Percentiles rank a stretch among this genome's conserved stretches.
These are phyloP conservation scores for Kodamaea suecica DNA, from an alignment of 1,139 yeast genomes.

Conservation along the genomic window DNA sequence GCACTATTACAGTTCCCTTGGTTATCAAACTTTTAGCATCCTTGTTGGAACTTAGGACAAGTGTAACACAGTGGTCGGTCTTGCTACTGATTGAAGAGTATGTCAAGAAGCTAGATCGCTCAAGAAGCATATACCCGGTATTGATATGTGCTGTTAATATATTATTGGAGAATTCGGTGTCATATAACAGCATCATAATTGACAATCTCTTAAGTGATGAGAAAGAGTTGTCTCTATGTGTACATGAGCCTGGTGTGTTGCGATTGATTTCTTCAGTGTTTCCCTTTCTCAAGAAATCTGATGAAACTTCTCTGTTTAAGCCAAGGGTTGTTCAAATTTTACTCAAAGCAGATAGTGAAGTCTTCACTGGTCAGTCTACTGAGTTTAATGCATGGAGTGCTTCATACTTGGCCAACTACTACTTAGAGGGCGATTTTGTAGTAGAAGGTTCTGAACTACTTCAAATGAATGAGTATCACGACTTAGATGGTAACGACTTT, in stretches of 20 bases:
- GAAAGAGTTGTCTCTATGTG: conserved; percentile 8
- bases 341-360: conserved; percentile 11
- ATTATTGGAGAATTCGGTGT: conserved; percentile 7
- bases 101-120: conserved; percentile 6
- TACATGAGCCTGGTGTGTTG: conserved; percentile 9
- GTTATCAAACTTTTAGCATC: conserved; percentile 13
- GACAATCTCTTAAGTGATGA: conserved; percentile 21
- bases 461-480: conserved; percentile 13
- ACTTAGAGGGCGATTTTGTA: conserved; percentile 13
- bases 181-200: conserved; percentile 10
- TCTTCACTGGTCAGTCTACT: conserved; percentile 10
- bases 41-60: conserved; percentile 10
- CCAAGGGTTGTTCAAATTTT: conserved; percentile 22
- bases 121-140: conserved; percentile 12
- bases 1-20: conserved; percentile 11
- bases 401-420: conserved; percentile 40
- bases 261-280: conserved; percentile 21
- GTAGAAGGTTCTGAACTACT: conserved; percentile 11
- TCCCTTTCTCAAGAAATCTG: conserved; percentile 7
- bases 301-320: conserved; percentile 6
- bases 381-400: conserved; percentile 41
- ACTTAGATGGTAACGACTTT: conserved; percentile 9
- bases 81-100: conserved; percentile 11
- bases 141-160: conserved; percentile 14
- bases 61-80: background rate